Evolutionary conservation across 352 stramenopile genomes (phyloP).

Genomic region (Thraustochytrium striatum): DNA sequence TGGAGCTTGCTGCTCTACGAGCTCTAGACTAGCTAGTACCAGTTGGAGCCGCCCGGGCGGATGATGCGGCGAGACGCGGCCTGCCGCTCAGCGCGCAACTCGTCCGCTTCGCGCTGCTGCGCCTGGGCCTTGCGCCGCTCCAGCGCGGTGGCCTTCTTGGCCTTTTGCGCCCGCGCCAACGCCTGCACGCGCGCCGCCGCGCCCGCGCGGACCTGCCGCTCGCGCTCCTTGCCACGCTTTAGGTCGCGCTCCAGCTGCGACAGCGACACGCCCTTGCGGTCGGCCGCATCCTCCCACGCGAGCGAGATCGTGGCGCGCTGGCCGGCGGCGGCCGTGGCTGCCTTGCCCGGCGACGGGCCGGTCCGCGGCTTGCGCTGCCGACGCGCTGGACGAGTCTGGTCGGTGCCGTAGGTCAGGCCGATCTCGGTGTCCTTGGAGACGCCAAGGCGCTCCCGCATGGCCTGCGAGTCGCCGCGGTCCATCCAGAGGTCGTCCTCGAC

Average conservation of each 20-base stretch:
- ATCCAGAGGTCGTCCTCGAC: constrained; percentile 53
- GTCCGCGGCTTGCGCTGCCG: background rate
- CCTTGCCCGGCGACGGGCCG: background rate
- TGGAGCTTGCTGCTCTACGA: too few species aligned
- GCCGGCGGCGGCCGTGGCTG: background rate
- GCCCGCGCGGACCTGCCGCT: constrained; percentile 21
- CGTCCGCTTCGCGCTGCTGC: background rate
- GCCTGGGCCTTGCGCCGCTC: background rate
- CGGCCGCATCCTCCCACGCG: constrained; percentile 28
- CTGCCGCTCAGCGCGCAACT: background rate
- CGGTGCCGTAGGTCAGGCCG: constrained; percentile 6
- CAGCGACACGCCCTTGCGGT: background rate
- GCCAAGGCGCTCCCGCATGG: constrained; percentile 15
- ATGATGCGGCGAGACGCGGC: constrained; percentile 12
- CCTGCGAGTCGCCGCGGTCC: constrained; percentile 27
- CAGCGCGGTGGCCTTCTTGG: background rate
- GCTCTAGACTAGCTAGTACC: too few species aligned
- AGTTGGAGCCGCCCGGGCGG: constrained; percentile 1
- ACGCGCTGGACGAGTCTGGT: background rate
- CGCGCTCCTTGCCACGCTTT: background rate
- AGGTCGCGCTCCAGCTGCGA: background rate
- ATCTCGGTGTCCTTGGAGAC: background rate
- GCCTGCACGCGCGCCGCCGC: constrained; percentile 11
- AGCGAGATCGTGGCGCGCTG: background rate
- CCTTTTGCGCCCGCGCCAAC: background rate